Percentiles rank a stretch among this genome's conserved stretches.
These are phyloP conservation scores for Cicer cuneatum DNA, from an alignment of 306 rosid species.

Conservation along the genomic window DNA sequence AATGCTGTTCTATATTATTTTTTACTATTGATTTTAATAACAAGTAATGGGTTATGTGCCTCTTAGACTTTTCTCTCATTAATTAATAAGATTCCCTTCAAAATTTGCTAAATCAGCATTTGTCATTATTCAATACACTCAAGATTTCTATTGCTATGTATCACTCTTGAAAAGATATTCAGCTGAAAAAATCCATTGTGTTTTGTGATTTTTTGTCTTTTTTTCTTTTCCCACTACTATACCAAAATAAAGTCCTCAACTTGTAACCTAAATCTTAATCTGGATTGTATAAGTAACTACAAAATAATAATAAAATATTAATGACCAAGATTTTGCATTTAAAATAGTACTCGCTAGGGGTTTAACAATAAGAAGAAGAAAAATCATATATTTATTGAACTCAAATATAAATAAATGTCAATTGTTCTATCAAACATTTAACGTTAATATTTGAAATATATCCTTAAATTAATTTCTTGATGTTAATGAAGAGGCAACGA, in stretches of 20 bases:
- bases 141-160: background rate
- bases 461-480: too few species aligned
- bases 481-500: too few species aligned
- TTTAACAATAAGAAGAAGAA: too few species aligned
- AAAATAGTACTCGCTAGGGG: background rate
- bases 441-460: too few species aligned
- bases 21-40: conserved; percentile 15
- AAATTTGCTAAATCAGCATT: conserved; percentile 42
- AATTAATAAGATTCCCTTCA: conserved; percentile 42
- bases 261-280: background rate
- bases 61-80: conserved; percentile 20
- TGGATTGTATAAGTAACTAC: background rate
- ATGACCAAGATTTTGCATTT: background rate
- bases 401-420: too few species aligned
- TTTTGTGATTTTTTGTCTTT: background rate
- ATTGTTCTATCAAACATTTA: too few species aligned
- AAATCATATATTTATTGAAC: too few species aligned
- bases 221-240: background rate
- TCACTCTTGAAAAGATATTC: background rate
- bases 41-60: conserved; percentile 17
- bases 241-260: background rate
- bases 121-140: conserved; percentile 36
- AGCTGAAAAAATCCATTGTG: background rate
- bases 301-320: background rate
- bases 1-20: conserved; percentile 1